Evolutionary conservation across 768 basidiomycete species (phyloP).

Genomic region (Naganishia randhawae): DNA sequence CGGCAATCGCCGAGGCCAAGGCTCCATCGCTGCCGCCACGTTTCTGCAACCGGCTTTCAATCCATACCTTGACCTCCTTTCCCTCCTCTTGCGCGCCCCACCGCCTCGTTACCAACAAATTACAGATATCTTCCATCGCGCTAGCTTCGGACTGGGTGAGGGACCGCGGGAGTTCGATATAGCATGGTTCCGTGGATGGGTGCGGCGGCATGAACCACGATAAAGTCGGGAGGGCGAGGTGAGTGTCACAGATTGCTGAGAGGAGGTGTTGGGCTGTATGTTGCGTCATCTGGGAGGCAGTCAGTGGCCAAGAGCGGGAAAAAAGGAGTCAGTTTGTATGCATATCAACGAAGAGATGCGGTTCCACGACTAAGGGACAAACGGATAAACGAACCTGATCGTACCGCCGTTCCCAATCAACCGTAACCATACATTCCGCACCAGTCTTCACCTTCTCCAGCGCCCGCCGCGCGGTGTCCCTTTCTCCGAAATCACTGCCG

Average conservation of each 20-base stretch:
- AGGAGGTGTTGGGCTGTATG: slow-evolving; percentile 50
- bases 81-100: slow-evolving; percentile 17
- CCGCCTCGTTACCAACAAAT: slow-evolving; percentile 34
- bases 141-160: slow-evolving; percentile 41
- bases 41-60: slow-evolving; percentile 42
- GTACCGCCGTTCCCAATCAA: slow-evolving; percentile 47
- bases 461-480: slow-evolving; percentile 11
- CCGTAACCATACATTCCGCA: slow-evolving; percentile 38
- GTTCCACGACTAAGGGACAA: not conserved
- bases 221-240: slow-evolving; percentile 39
- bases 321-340: not conserved
- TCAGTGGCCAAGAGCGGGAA: not conserved
- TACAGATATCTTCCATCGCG: slow-evolving; percentile 42
- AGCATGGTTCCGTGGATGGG: slow-evolving; percentile 46
- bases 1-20: not conserved
- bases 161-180: slow-evolving; percentile 44
- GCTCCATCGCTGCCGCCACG: not conserved
- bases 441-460: slow-evolving; percentile 25
- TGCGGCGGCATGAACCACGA: slow-evolving; percentile 46
- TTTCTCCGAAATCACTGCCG: not conserved
- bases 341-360: too few species aligned
- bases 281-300: slow-evolving; percentile 39
- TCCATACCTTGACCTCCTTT: slow-evolving; percentile 42
- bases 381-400: slow-evolving; percentile 42
- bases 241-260: slow-evolving; percentile 44